Evolutionary conservation across 768 basidiomycete species (phyloP).

Genomic region (Trametopsis cervina): DNA sequence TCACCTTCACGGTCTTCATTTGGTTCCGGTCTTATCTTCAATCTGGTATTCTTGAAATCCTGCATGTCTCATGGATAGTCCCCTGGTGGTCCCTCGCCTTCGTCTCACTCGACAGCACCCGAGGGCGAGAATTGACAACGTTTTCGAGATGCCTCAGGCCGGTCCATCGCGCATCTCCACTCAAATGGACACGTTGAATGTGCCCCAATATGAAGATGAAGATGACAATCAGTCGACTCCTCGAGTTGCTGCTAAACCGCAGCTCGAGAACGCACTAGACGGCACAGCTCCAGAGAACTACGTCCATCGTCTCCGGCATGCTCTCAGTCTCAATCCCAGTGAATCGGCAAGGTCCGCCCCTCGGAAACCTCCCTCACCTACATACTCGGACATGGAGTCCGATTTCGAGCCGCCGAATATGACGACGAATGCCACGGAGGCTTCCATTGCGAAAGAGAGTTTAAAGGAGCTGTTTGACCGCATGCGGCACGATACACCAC

Average conservation of each 20-base stretch:
- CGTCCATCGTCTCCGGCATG: slow-evolving; percentile 55
- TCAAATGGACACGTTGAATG: slow-evolving; percentile 23
- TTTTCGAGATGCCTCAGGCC: slow-evolving; percentile 18
- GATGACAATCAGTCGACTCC: slow-evolving; percentile 35
- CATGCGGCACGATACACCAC: slow-evolving; percentile 58
- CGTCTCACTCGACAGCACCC: slow-evolving; percentile 13
- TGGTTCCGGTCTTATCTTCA: background rate
- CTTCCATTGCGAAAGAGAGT: slow-evolving; percentile 49
- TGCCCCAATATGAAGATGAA: slow-evolving; percentile 25
- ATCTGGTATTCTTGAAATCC: background rate
- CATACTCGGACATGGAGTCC: slow-evolving; percentile 45
- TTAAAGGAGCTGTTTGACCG: slow-evolving; percentile 60
- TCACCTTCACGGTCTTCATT: background rate
- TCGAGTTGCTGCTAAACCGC: slow-evolving; percentile 17
- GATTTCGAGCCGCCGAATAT: slow-evolving; percentile 45
- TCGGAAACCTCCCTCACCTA: slow-evolving; percentile 16
- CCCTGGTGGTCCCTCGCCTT: slow-evolving; percentile 17
- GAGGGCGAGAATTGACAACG: slow-evolving; percentile 3
- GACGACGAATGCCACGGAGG: slow-evolving; percentile 24
- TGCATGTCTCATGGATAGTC: slow-evolving; percentile 11
- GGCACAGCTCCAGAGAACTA: slow-evolving; percentile 34
- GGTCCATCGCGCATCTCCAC: slow-evolving; percentile 25
- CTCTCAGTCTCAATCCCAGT: slow-evolving; percentile 45
- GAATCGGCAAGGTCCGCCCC: slow-evolving; percentile 28
- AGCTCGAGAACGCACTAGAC: background rate